Evolutionary conservation across 176 grass and related monocot species (phyloP), one percentile per base, ranked within the genome.

Genomic region (barley (Hordeum vulgare)): DNA sequence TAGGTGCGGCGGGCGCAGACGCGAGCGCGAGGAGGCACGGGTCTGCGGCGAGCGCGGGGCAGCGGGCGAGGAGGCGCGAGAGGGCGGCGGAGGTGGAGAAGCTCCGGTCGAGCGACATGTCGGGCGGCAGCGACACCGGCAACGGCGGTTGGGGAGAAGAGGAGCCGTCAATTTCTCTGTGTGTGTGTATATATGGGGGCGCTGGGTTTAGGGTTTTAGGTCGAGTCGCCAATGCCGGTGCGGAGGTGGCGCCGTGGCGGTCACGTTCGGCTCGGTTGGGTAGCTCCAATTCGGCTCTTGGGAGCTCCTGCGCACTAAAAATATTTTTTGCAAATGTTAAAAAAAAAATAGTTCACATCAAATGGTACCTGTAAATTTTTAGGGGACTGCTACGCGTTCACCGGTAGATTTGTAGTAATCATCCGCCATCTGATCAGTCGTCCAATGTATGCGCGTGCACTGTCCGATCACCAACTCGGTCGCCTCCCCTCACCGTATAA

Each of bases 191-290:
- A 83, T 80, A 69, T 31, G 8, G 27, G 9, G 78, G 58, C 6
- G 59, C 25, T 61, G 88, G 81, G 77, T 84, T 89, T 93, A 93
- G 94, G 94, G 94, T 97, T 97, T 97, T 91, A 81, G 74, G 17
- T 36, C 66, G 78, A 49, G 59, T 13, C 36, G 3, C 29, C 29
- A 31, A 31, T 37, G 11, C 33, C 74, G 60, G 36, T 25, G 71
- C 70, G 57, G 90, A 35, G 29, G 76, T 42, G 60, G 31, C 45
- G 60, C 69, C 68, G 68, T 28, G 77, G 23, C 17, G 26, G 60
- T 63, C 58, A 61, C 57, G 75, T 20, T 64, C 25, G 15, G 23
- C 26, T 31, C 28, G 18, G 17, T 44, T 6, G 23, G 13, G 36
- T n/a, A n/a, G n/a, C n/a, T n/a, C n/a, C n/a, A n/a, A 36, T 29